Conservation (phyloP, 495 filamentous ascomycete species). For the Trichoderma orchidacearum region DNA sequence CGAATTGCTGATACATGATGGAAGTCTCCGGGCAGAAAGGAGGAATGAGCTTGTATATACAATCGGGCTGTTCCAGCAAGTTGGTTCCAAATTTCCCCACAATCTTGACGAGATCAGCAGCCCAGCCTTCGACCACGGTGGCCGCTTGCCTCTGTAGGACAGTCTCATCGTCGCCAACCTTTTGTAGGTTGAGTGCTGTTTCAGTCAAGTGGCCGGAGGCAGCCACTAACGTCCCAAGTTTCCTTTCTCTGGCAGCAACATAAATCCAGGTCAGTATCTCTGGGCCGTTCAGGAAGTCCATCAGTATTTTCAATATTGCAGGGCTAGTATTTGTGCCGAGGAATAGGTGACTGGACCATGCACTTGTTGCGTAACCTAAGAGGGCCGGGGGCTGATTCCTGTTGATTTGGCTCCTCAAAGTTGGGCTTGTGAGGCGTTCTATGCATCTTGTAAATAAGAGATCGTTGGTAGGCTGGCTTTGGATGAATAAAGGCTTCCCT, state of each 20-base stretch:
- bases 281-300: background rate
- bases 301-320: background rate
- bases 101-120: conserved; percentile 25
- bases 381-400: conserved; percentile 5
- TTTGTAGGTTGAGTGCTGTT: background rate
- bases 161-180: background rate
- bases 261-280: background rate
- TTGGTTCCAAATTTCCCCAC: conserved; percentile 21
- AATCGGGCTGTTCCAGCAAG: conserved; percentile 13
- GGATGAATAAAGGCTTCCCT: too few relatives aligned
- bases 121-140: conserved; percentile 20
- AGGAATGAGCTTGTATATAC: conserved; percentile 23
- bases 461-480: conserved; percentile 5
- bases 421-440: conserved; percentile 6
- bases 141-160: background rate
- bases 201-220: conserved; percentile 5
- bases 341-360: conserved; percentile 18
- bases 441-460: conserved; percentile 15
- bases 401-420: conserved; percentile 8
- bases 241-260: too few relatives aligned
- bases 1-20: conserved; percentile 2
- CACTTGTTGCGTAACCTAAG: conserved; percentile 11
- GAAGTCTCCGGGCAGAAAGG: conserved; percentile 18
- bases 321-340: conserved; percentile 8
- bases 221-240: too few relatives aligned